A percentile compares a stretch with the other conserved stretches of the same genome.
phyloP scores from a whole-genome alignment of 2,329 filamentous ascomycete species.

The Aspergillus puulaauensis region DNA sequence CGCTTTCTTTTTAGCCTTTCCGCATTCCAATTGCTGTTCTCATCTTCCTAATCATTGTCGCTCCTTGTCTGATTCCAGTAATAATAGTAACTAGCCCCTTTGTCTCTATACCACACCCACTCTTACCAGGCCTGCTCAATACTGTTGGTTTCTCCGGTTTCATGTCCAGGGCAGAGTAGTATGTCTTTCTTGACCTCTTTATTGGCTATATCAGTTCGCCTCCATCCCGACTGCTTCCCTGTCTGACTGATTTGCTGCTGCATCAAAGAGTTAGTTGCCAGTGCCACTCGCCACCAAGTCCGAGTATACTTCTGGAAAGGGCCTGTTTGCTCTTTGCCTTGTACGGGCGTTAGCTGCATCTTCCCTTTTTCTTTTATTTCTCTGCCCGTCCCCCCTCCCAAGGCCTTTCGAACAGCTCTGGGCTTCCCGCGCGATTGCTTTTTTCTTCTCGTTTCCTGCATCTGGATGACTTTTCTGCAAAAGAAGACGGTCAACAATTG shows the following conservation, averaged over 20 bases:
- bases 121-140: background rate
- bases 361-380: constrained; percentile 8
- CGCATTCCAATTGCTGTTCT: constrained; percentile 9
- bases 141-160: background rate
- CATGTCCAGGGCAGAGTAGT: constrained; percentile 3
- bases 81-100: background rate
- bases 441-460: background rate
- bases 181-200: constrained; percentile 8
- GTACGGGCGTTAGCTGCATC: constrained; percentile 2
- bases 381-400: constrained; percentile 5
- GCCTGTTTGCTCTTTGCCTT: constrained; percentile 17
- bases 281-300: background rate
- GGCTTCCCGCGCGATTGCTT: background rate
- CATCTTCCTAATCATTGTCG: background rate
- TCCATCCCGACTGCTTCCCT: constrained; percentile 3
- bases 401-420: background rate
- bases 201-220: constrained; percentile 17
- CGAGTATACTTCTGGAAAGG: constrained; percentile 1
- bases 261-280: background rate
- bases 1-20: background rate
- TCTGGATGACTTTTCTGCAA: background rate
- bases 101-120: background rate
- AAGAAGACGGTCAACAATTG: background rate
- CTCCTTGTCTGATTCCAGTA: background rate
- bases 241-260: constrained; percentile 3